Conservation (phyloP, 2,329 filamentous ascomycete species). For the Pseudocercospora crystallina region DNA sequence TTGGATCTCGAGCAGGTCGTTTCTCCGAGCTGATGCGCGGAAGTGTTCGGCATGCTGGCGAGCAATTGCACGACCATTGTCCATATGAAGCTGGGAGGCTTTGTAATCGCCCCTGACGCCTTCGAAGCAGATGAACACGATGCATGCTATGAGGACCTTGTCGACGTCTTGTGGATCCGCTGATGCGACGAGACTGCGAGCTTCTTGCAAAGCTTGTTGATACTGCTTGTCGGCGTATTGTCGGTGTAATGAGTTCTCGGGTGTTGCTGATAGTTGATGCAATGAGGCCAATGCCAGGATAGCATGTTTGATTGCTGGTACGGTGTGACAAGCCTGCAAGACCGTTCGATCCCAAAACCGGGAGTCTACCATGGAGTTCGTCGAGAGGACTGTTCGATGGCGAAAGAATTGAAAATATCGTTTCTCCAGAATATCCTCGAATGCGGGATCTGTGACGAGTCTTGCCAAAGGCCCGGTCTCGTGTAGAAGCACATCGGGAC, state of each 20-base stretch:
- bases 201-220: conserved; percentile 4
- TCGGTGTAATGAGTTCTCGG: neutral
- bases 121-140: conserved; percentile 32
- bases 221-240: neutral
- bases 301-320: conserved; percentile 30
- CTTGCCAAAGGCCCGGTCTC: neutral
- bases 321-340: conserved; percentile 23
- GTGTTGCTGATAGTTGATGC: conserved; percentile 20
- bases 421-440: conserved; percentile 5
- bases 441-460: conserved; percentile 2
- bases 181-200: conserved; percentile 3
- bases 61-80: conserved; percentile 16
- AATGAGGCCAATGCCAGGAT: conserved; percentile 26
- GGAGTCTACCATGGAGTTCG: conserved; percentile 21
- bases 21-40: conserved; percentile 2
- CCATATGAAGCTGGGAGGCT: conserved; percentile 16
- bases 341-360: conserved; percentile 30
- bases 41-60: conserved; percentile 4
- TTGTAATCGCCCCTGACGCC: conserved; percentile 26
- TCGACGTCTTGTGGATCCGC: conserved; percentile 13
- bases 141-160: conserved; percentile 27
- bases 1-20: conserved; percentile 20
- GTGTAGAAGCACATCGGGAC: neutral
- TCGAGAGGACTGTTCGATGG: conserved; percentile 16
- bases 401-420: conserved; percentile 27